phyloP scores from a whole-genome alignment of 768 basidiomycete genomes.

The Trametes meyenii region DNA sequence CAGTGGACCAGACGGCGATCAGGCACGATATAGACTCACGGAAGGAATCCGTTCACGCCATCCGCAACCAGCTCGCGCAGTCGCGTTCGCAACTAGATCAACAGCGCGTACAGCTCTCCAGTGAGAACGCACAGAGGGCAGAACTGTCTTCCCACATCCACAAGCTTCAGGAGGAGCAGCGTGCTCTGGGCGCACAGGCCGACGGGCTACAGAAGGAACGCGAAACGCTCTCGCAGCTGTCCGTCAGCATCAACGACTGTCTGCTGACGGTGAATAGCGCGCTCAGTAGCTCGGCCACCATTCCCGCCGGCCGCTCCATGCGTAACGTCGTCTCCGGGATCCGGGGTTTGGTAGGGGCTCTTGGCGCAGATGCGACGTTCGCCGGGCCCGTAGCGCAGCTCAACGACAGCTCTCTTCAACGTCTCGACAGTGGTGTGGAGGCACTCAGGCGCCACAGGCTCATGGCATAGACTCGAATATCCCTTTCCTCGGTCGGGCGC shows the following conservation, averaged over 20 bases:
- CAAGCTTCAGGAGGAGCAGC: not conserved
- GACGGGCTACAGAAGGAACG: not conserved
- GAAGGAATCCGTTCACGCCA: not conserved
- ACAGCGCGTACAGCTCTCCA: not conserved
- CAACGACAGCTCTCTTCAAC: not conserved
- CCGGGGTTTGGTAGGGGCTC: not conserved
- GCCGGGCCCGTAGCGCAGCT: not conserved
- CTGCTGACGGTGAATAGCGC: not conserved
- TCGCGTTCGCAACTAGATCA: not conserved
- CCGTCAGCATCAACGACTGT: not conserved
- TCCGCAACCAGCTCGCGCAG: not conserved
- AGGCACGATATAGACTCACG: not conserved
- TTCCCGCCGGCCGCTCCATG: not conserved
- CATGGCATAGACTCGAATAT: constrained; percentile 18
- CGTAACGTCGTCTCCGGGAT: not conserved
- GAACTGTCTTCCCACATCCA: not conserved
- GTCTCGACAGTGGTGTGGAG: constrained; percentile 3
- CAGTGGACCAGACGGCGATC: not conserved
- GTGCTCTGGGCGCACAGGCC: not conserved
- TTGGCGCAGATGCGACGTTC: not conserved
- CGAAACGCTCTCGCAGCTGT: not conserved
- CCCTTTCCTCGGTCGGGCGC: no score
- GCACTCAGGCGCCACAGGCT: not conserved
- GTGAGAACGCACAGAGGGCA: not conserved
- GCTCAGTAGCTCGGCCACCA: not conserved